These are phyloP conservation scores for Acanthamoeba triangularis DNA, from an alignment of 208 protist species.

Conservation along the genomic window DNA sequence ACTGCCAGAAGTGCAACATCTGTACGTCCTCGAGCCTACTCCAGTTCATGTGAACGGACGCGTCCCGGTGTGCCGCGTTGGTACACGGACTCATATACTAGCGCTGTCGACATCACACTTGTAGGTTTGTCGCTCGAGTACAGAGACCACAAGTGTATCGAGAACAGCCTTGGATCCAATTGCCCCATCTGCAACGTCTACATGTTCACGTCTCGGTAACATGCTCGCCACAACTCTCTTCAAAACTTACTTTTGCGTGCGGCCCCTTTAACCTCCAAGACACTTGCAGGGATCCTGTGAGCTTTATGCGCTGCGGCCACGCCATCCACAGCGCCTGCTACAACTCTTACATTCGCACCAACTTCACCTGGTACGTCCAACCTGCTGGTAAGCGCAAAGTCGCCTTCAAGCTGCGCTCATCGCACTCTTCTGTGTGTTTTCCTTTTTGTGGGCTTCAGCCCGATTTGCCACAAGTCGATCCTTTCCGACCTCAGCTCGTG, in stretches of 20 bases:
- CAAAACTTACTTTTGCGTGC: neutral
- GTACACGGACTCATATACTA: too few species aligned
- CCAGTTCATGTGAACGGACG: too few species aligned
- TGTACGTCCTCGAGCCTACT: slow-evolving; percentile 66
- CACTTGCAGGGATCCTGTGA: slow-evolving; percentile 9
- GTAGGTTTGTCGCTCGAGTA: slow-evolving; percentile 21
- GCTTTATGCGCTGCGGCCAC: slow-evolving; percentile 71
- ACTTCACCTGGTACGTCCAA: slow-evolving; percentile 51
- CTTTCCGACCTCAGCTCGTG: neutral
- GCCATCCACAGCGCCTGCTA: slow-evolving; percentile 72
- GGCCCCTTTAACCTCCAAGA: neutral
- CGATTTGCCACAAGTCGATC: slow-evolving; percentile 69
- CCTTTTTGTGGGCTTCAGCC: neutral
- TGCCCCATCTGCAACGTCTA: slow-evolving; percentile 85
- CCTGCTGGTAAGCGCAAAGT: neutral
- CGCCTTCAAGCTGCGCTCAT: neutral
- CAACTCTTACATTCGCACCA: slow-evolving; percentile 15
- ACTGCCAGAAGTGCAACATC: slow-evolving; percentile 83
- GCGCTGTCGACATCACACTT: too few species aligned
- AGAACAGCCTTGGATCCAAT: slow-evolving; percentile 82
- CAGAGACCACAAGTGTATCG: slow-evolving; percentile 80
- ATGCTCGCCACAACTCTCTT: neutral
- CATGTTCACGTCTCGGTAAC: slow-evolving; percentile 83
- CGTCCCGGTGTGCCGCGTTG: too few species aligned
- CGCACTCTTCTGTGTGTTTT: neutral